These are phyloP conservation scores for Chalciporus piperatoides DNA, from an alignment of 1,284 basidiomycete species.

Conservation along the genomic window DNA sequence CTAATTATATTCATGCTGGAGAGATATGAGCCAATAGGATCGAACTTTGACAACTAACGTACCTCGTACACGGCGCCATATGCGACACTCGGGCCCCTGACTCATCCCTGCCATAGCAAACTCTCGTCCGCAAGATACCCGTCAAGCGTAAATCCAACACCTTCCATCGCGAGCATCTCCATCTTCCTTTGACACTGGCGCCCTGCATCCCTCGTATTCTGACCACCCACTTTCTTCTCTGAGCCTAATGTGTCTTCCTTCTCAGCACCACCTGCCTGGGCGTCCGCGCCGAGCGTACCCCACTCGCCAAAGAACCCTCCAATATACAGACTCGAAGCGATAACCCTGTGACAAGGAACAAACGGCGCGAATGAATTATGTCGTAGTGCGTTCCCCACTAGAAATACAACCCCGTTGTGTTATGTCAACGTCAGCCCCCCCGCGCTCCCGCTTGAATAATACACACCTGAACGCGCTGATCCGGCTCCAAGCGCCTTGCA, in stretches of 20 bases:
- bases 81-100: no score
- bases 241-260: neutral
- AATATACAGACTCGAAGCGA: constrained; percentile 55
- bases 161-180: constrained; percentile 45
- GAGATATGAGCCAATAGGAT: no score
- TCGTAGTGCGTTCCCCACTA: constrained; percentile 57
- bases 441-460: neutral
- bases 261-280: neutral
- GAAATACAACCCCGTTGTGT: neutral
- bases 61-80: neutral
- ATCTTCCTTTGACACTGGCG: constrained; percentile 36
- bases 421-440: neutral
- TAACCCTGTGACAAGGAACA: constrained; percentile 64
- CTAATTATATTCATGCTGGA: no score
- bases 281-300: constrained; percentile 35
- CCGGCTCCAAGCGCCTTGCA: constrained; percentile 45
- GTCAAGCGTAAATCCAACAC: constrained; percentile 43
- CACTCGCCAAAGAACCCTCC: constrained; percentile 63
- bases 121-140: constrained; percentile 37
- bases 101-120: constrained; percentile 19
- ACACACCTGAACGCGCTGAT: constrained; percentile 56
- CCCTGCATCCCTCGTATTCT: constrained; percentile 12
- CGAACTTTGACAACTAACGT: neutral
- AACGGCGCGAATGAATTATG: constrained; percentile 62
- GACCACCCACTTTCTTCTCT: neutral